A percentile compares a stretch with the other conserved stretches of the same genome.
These are phyloP conservation scores for Brassica carinata DNA, from an alignment of 345 rosid species.

Conservation along the genomic window DNA sequence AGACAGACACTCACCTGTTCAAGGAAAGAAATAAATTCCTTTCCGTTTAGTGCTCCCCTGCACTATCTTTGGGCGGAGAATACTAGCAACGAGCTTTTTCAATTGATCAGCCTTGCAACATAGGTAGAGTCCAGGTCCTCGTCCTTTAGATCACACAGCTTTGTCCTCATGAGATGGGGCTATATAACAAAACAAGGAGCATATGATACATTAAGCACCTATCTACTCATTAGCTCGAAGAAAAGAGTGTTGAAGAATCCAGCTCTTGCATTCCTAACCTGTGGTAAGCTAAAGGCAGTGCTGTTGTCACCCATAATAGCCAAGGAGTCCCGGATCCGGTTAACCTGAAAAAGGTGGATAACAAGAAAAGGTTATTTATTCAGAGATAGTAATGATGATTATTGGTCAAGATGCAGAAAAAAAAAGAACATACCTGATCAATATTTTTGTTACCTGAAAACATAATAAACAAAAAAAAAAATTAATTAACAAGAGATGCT, in stretches of 20 bases:
- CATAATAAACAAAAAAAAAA: conserved; percentile 36
- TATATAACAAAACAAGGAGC: conserved; percentile 38
- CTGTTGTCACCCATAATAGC: conserved; percentile 97
- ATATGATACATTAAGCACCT: conserved; percentile 25
- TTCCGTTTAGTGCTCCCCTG: conserved; percentile 81
- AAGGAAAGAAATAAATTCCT: conserved; percentile 88
- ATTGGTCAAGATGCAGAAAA: conserved; percentile 7
- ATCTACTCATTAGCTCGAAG: not conserved
- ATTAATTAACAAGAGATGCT: conserved; percentile 25
- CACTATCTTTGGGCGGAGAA: conserved; percentile 89
- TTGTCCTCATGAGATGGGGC: conserved; percentile 96
- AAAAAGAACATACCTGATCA: conserved; percentile 60
- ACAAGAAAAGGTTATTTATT: conserved; percentile 21
- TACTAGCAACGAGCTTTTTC: conserved; percentile 78
- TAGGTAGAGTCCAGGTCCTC: conserved; percentile 82
- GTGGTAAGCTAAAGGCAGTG: conserved; percentile 98
- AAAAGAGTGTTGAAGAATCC: conserved; percentile 2
- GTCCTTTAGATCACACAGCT: conserved; percentile 96
- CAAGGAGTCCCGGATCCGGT: conserved; percentile 90
- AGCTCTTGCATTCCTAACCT: conserved; percentile 73
- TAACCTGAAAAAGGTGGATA: conserved; percentile 57
- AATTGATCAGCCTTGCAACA: conserved; percentile 74
- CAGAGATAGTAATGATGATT: conserved; percentile 27
- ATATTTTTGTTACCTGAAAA: conserved; percentile 89
- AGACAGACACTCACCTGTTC: conserved; percentile 63